Base-by-base conservation (phyloP, 805 yeast species). In the Nematodospora valgi region DNA sequence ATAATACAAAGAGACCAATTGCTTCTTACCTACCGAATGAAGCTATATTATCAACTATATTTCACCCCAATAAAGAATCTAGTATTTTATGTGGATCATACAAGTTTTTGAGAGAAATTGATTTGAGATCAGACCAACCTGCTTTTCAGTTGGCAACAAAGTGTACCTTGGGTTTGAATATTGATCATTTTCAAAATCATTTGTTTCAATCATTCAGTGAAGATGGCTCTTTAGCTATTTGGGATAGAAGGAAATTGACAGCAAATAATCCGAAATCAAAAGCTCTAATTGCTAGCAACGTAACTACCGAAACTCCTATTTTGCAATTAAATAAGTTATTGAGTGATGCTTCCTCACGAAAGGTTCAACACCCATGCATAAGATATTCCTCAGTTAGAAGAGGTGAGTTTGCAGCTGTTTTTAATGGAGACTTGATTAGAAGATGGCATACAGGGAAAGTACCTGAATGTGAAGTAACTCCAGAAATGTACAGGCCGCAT, bases 181-280 rank as follows among this genome's bases (percentile, higher is more conserved):
- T 80, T 20, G 89, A 86, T 51, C 91, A 84, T 3, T 77, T 77
- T 50, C 78, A 80, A 49, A 71, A 70, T 9, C 72, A 76, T 56
- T 69, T 75, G 42, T 86, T 89, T 55, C 77, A 86, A 12, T 80
- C 94, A 0, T 76, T 76, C 43, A 77, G 86, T 34, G 96, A 88
- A 47, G 91, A 85, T 49, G 95, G 96, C 2, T 76, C 93, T 0
- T 60, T 88, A 32, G 81, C 91, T 0, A 68, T 89, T 6, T 89
- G 89, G 86, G 95, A 85, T 54, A 69, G 86, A 43, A 65, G 95
- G 44, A 80, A 73, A 44, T 53, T 85, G 30, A 56, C 68, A 0
- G 48, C 56, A 15, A 55, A 48, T 47, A 48, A 40, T 24, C 22
- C 30, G 4, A 35, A 31, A 11, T 29, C 32, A 3, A 40, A 39